Base-by-base conservation (phyloP, 257 asterid genomes). In the Jacaranda copaia region DNA sequence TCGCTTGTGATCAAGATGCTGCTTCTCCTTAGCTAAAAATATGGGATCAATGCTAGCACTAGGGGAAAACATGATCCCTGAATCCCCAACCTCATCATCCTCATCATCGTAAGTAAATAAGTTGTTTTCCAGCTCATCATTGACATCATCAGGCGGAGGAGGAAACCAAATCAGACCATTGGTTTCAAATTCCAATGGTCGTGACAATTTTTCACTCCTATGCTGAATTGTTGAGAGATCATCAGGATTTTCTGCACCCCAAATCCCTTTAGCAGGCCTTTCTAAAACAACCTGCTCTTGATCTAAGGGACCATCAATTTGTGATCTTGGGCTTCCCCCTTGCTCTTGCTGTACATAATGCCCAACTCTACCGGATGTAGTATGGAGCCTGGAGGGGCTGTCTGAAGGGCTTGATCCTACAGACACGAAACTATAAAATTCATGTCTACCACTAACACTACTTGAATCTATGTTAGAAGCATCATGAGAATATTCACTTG, bases 131-230 rank as follows among this genome's bases (percentile, higher is more conserved):
- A 80, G 75, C 59, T 87, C 94, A 62, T 81, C 88, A 59, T 77
- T 77, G 79, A 76, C 84, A 57, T 84, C 90, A 64, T 90, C 94
- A 5, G 97, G 90, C 3, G 89, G 89, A 59, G 99, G 99, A 81
- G 99, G 99, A 49, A 86, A 80, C 99, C 99, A 95, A 75, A 93
- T 83, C 70, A 72, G 88, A 72, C 87, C 88, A 63, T 90, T 91
- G 83, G 81, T 82, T 87, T 93, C 98, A 83, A 90, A 92, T 83
- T 89, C 92, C 84, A 88, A 84, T 15, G 89, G 84, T 39, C 81
- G 84, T 73, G 59, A 80, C 67, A 80, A 78, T 56, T 83, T 84
- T 68, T 84, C 90, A 68, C 78, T 79, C 66, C 76, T 84, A 48
- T 82, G 82, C 73, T 35, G 85, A 77, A 75, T 85, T 49, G 74